These are phyloP conservation scores for Phanerochaete sordida DNA, from an alignment of 768 basidiomycete genomes.

Conservation along the genomic window DNA sequence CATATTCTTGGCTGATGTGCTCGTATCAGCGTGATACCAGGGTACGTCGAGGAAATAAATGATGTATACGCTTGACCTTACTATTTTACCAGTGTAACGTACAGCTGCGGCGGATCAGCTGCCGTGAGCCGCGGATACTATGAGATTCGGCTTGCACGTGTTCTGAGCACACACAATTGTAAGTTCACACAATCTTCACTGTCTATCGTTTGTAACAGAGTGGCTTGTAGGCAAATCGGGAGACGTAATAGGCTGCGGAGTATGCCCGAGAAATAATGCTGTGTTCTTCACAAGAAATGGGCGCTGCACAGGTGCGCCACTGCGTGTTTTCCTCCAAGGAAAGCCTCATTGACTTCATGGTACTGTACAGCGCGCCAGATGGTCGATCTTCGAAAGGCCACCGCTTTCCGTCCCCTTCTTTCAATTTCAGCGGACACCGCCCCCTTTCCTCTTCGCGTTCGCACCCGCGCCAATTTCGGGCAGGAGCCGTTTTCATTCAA, in stretches of 20 bases:
- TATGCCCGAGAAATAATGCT: background rate
- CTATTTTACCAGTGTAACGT: too few relatives aligned
- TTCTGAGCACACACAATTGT: background rate
- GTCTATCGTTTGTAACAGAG: background rate
- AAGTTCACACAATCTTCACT: background rate
- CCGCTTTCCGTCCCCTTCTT: background rate
- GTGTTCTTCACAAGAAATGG: background rate
- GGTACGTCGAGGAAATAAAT: too few relatives aligned
- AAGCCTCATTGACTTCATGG: background rate
- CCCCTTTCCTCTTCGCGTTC: background rate
- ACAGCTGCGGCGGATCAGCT: too few relatives aligned
- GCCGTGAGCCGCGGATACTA: too few relatives aligned
- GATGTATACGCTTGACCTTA: too few relatives aligned
- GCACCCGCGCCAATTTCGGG: background rate
- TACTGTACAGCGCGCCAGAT: background rate
- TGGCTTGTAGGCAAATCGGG: background rate
- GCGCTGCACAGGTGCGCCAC: background rate
- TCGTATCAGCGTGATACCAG: too few relatives aligned
- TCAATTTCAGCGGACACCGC: background rate
- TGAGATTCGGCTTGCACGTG: background rate
- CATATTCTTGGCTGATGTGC: too few relatives aligned
- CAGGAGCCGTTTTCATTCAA: background rate
- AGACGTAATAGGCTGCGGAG: background rate
- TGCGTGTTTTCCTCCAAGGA: too few relatives aligned
- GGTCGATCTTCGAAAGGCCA: background rate